Base-by-base conservation (phyloP, 2,329 filamentous ascomycete species). In the Magnaporthiopsis rhizophila region DNA sequence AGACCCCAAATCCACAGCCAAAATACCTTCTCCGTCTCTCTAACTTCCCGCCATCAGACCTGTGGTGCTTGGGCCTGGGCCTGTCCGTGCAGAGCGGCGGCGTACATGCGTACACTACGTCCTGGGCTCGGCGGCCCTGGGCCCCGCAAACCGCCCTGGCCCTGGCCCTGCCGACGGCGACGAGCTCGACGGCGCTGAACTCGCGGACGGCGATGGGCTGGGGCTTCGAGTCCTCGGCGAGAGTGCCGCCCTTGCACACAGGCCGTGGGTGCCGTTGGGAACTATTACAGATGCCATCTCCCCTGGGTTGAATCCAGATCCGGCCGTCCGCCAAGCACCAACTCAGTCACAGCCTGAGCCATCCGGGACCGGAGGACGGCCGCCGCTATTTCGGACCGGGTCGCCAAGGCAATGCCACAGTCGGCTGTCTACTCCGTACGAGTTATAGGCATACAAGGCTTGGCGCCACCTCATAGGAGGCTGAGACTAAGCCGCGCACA, bases 101-200 rank as follows among this genome's bases (percentile, higher is more conserved):
- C 61, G 24, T n/a, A n/a, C n/a, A n/a, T n/a, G n/a, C n/a, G n/a
- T n/a, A n/a, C n/a, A n/a, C n/a, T n/a, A n/a, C 12, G 64, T 64
- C 32, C 38, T 36, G 13, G 62, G 58, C 21, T 34, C 59, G 2
- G 26, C 32, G 5, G 64, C 64, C 58, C 58, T 64, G 24, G 50
- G 28, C 3, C 36, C 59, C 18, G 28, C 58, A 38, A 64, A 64
- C 9, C 62, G 5, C 62, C 63, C 50, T 62, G 45, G 36, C 62
- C 63, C 50, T 62, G 45, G 36, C 59, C 64, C 28, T 64, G 30
- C 32, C 61, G 7, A 61, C 62, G 2, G 62, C 21, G n/a, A 50
- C 64, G 13, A 65, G 62, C 45, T 65, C 64, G 12, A 64, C 59
- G 50, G 64, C 58, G 38, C 58, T 61, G 61, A 65, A 65, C 64